Percentiles rank a stretch among this genome's conserved stretches.
Conservation (phyloP, 345 rosid genomes). For the Noccaea caerulescens region DNA sequence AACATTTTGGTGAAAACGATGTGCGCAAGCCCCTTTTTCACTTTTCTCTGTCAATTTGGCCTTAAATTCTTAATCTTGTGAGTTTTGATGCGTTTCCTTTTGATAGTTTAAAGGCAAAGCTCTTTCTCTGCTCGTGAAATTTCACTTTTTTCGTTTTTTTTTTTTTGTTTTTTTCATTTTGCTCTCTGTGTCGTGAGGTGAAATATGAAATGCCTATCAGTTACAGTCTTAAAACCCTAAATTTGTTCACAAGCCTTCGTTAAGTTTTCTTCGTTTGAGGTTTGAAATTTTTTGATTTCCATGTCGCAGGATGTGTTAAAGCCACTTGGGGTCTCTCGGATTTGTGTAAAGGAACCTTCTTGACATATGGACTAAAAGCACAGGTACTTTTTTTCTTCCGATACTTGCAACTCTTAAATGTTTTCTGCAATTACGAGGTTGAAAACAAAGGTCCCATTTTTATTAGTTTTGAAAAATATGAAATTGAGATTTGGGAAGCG, state of each 20-base stretch:
- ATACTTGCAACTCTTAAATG: conserved; percentile 16
- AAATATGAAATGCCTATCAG: conserved; percentile 16
- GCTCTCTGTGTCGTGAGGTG: neutral
- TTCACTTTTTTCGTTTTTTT: neutral
- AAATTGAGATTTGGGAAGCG: conserved; percentile 9
- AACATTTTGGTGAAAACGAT: neutral
- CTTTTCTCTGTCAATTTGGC: neutral
- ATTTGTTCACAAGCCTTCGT: neutral
- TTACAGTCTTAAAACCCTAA: conserved; percentile 25
- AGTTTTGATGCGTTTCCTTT: neutral
- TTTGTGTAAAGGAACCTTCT: conserved; percentile 29
- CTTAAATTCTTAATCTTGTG: neutral
- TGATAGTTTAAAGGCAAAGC: neutral
- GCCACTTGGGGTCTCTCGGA: conserved; percentile 15
- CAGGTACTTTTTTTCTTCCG: conserved; percentile 16
- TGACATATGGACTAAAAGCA: conserved; percentile 35
- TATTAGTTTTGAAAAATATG: neutral
- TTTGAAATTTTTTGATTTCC: neutral
- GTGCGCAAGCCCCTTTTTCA: conserved; percentile 18
- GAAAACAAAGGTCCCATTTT: neutral
- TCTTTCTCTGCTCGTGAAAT: conserved; percentile 7
- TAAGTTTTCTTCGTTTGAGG: conserved; percentile 3
- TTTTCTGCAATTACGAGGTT: conserved; percentile 39
- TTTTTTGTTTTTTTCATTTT: too few relatives aligned
- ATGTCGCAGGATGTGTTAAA: conserved; percentile 32